Conservation (phyloP, 441 rosid genomes). For the Adansonia rubrostipa region DNA sequence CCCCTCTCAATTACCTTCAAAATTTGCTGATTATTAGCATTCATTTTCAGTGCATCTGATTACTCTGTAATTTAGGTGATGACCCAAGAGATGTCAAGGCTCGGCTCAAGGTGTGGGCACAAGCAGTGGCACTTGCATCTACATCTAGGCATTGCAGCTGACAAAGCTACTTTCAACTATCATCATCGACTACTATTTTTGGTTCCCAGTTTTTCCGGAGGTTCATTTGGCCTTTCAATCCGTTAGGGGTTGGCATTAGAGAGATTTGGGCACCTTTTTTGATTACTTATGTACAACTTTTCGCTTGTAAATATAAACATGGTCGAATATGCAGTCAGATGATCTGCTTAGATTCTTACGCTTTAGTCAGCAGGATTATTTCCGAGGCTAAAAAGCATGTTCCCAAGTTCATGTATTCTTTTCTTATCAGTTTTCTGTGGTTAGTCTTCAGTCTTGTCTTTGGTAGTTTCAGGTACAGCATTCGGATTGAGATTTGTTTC, state of each 20-base stretch:
- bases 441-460: too few species aligned
- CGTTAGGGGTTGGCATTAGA: conserved; percentile 1
- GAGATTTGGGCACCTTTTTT: not conserved
- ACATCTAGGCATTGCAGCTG: conserved; percentile 46
- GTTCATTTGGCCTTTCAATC: not conserved
- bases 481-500: too few species aligned
- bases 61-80: conserved; percentile 56
- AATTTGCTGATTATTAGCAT: not conserved
- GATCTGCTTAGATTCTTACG: not conserved
- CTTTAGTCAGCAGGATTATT: not conserved
- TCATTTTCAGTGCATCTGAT: not conserved
- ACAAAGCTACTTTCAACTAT: conserved; percentile 17
- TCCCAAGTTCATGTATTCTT: not conserved
- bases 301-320: conserved; percentile 10
- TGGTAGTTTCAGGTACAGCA: too few species aligned
- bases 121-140: conserved; percentile 86
- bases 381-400: not conserved
- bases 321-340: not conserved
- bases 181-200: not conserved
- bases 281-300: not conserved
- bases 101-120: conserved; percentile 91
- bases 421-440: too few species aligned
- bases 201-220: not conserved
- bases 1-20: not conserved
- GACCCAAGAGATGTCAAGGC: conserved; percentile 95